Base-by-base conservation (phyloP, 257 asterid species). In the Petunia secreta region DNA sequence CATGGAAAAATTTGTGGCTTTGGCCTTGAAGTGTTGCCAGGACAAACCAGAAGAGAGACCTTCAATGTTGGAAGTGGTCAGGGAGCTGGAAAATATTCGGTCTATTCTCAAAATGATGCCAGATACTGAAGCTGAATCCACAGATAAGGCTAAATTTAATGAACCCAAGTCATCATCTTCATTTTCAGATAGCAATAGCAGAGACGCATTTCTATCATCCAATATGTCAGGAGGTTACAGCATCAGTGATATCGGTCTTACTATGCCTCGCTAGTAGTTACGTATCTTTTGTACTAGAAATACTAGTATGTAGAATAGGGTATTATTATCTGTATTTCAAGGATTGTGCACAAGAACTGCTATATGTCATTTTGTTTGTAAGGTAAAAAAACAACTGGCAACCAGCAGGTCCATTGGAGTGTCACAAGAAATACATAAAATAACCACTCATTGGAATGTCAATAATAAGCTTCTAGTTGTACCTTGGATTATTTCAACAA, bases 11-110 rank as follows among this genome's bases (percentile, higher is more conserved):
- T 88, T 94, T 82, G 80, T 89, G 84, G 85, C 83, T 52, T 87
- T 94, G 82, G 97, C 95, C n/a, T 84, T 94, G 0, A 82, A 82
- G 86, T 94, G 97, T 86, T 90, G 95, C 46, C n/a, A 75, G 79
- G 95, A 91, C 77, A 91, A 91, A 74, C 93, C 94, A 54, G 93
- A 90, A 59, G 87, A 80, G 5, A 88, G 97, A 88, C 97, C 97
- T 39, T 57, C 87, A 0, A 91, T 92, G 91, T 62, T 84, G 80
- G 97, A 94, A 57, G 94, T 94, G n/a, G 98, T 92, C 8, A 88
- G 98, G 65, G 97, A 94, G 86, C 86, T 94, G 2, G 97, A 94
- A 83, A 82, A 88, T 65, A 91, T 73, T 73, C 46, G 52, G 34
- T 73, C 78, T 50, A 73, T 92, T 36, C 82, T 90, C 34, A 50